phyloP scores from a whole-genome alignment of 257 asterid species.

The Solanum virginianum region DNA sequence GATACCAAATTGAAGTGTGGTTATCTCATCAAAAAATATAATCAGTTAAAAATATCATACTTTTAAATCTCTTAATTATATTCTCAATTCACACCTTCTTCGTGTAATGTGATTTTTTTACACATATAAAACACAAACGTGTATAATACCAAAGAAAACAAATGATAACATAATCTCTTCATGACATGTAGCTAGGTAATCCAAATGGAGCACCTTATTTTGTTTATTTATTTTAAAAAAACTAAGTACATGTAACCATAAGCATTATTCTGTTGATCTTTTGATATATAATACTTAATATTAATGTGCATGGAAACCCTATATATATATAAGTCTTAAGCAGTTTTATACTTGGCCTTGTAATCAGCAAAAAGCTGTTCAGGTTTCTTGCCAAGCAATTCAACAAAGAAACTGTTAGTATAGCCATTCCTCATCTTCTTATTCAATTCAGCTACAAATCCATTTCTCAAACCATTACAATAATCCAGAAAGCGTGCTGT shows the following conservation, averaged over 20 bases:
- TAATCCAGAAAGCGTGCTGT: conserved; percentile 56
- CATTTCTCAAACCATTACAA: conserved; percentile 26
- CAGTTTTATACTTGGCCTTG: conserved; percentile 24
- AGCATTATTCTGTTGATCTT: background rate
- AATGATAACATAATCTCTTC: background rate
- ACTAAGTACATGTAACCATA: background rate
- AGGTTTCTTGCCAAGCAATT: conserved; percentile 40
- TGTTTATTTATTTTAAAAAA: background rate
- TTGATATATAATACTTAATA: background rate
- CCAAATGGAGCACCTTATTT: background rate
- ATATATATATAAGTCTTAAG: background rate
- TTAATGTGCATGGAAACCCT: background rate
- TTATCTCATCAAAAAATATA: too few species aligned
- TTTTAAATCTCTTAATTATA: background rate
- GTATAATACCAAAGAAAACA: background rate
- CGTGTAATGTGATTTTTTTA: too few species aligned
- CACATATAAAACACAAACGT: too few species aligned
- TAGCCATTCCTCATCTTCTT: conserved; percentile 46
- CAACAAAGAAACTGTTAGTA: conserved; percentile 22
- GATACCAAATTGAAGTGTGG: too few species aligned
- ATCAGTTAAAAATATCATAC: too few species aligned
- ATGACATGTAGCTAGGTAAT: background rate
- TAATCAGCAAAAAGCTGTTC: conserved; percentile 52
- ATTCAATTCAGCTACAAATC: conserved; percentile 51
- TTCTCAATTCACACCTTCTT: too few species aligned